phyloP scores from a whole-genome alignment of 2,329 filamentous ascomycete genomes.

The Penicillium paneum region DNA sequence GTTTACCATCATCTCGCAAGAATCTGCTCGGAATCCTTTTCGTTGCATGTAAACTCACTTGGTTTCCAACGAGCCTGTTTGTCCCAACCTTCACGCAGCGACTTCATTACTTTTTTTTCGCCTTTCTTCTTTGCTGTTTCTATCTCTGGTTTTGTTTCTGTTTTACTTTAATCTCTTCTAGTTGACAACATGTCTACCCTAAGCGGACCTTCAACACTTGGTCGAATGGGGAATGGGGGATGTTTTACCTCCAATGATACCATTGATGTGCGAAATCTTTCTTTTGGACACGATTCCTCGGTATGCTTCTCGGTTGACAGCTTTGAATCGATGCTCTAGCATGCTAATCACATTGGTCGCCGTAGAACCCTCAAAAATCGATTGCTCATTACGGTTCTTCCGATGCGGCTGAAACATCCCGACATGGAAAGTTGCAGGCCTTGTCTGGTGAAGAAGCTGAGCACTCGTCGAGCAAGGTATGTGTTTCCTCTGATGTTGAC shows the following conservation, averaged over 20 bases:
- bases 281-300: conserved; percentile 25
- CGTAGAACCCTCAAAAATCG: conserved; percentile 27
- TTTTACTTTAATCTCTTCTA: conserved; percentile 1
- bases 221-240: conserved; percentile 24
- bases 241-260: conserved; percentile 20
- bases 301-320: conserved; percentile 21
- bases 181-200: conserved; percentile 29
- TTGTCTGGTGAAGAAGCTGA: conserved; percentile 23
- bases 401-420: conserved; percentile 34
- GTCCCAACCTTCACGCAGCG: conserved; percentile 2
- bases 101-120: conserved; percentile 3
- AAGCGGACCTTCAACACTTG: conserved; percentile 23
- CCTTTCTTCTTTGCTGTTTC: conserved; percentile 5
- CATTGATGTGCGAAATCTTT: conserved; percentile 15
- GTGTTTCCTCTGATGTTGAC: conserved; percentile 7
- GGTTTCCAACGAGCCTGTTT: conserved; percentile 12
- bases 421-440: conserved; percentile 33
- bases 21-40: conserved; percentile 22
- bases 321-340: background rate
- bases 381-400: conserved; percentile 26
- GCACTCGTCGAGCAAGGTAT: conserved; percentile 39
- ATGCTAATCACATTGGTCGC: conserved; percentile 1
- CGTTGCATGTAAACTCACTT: conserved; percentile 26
- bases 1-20: conserved; percentile 22
- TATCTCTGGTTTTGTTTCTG: background rate